Base-by-base conservation (phyloP, 495 filamentous ascomycete species). In the Hyaloscypha finlandica region DNA sequence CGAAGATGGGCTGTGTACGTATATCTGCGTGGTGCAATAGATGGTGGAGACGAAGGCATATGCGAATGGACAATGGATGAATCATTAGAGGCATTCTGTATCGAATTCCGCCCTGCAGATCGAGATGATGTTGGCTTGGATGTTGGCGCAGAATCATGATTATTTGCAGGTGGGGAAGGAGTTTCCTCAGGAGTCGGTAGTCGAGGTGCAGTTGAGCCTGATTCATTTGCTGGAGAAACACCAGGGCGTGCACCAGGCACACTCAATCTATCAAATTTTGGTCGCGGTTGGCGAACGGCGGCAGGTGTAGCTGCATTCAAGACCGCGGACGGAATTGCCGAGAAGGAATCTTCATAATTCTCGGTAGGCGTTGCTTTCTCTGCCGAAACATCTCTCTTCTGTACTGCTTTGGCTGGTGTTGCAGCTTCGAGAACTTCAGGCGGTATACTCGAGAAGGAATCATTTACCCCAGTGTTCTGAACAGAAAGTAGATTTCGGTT, bases 171-270 rank as follows among this genome's bases (percentile, higher is more conserved):
- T 32, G 83, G 83, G 39, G 83, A 85, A 59, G 83, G 81, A 37
- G 83, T 85, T 72, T 85, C 80, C 59, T 84, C 83, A 58, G 83
- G 83, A 53, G 83, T 86, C 73, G 79, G 77, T 68, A 84, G 76
- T 75, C 82, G 73, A 55, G 67, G 58, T 16, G 54, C 52, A 1
- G 32, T 29, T 25, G 56, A 42, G 11, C 53, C 59, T 51, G 4
- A n/a, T n/a, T 2, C 35, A 14, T 42, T 52, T 22, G 16, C n/a
- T n/a, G 48, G 33, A 54, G 33, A 22, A 19, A 52, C 14, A 6
- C 22, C 55, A 20, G 30, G n/a, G 22, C 59, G 30, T 54, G 29
- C 25, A 32, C 39, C 60, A 25, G 64, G 45, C 61, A 67, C 54
- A 48, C 20, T 67, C 31, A 69, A 52, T 53, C 45, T 61, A 29